Conservation (phyloP, 331 rosid genomes). For the Rosa hybrid region DNA sequence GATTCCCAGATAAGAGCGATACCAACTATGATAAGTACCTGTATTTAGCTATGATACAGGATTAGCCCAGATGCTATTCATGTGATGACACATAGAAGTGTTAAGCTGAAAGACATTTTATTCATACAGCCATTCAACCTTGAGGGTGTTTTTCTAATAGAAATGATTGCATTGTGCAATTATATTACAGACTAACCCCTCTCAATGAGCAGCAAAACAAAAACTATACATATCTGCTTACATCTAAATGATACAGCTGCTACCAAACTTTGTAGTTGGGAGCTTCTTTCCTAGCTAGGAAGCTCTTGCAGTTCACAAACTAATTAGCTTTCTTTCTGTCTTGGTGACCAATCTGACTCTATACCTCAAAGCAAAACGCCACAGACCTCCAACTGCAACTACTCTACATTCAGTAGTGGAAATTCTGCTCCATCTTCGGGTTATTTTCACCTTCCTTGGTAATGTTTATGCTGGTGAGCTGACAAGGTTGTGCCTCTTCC, state of each 20-base stretch:
- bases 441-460: slow-evolving; percentile 38
- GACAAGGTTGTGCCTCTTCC: slow-evolving; percentile 69
- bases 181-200: background rate
- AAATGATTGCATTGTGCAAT: background rate
- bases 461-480: slow-evolving; percentile 43
- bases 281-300: background rate
- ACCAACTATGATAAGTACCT: no score
- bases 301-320: slow-evolving; percentile 1
- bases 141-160: background rate
- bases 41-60: no score
- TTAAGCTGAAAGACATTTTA: background rate
- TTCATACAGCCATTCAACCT: background rate
- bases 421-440: slow-evolving; percentile 16
- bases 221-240: background rate
- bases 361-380: background rate
- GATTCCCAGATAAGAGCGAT: background rate
- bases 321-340: background rate
- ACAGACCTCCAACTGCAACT: background rate
- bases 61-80: background rate
- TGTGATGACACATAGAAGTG: background rate
- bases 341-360: background rate
- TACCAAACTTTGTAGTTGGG: background rate
- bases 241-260: background rate
- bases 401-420: slow-evolving; percentile 5
- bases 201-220: background rate